phyloP scores from a whole-genome alignment of 1,284 basidiomycete species.

The Filobasidium uniguttulatum region DNA sequence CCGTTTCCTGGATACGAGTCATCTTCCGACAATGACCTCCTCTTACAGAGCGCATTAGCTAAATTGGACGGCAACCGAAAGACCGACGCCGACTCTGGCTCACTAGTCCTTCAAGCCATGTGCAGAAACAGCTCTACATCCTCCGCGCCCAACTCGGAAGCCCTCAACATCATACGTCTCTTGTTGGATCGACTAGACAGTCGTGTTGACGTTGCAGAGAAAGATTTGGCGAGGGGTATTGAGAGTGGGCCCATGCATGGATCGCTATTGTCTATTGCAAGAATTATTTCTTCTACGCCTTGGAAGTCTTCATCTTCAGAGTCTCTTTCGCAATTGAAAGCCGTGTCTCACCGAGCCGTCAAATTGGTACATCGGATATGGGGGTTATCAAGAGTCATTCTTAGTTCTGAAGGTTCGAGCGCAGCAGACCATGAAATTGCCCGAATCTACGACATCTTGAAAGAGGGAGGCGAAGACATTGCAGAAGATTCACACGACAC shows the following conservation, averaged over 20 bases:
- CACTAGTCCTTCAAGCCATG: conserved; percentile 26
- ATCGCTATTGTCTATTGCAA: conserved; percentile 25
- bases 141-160: neutral
- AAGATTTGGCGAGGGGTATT: conserved; percentile 23
- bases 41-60: conserved; percentile 18
- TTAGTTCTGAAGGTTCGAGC: conserved; percentile 21
- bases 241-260: conserved; percentile 31
- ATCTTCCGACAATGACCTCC: conserved; percentile 12
- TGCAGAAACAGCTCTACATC: conserved; percentile 18
- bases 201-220: conserved; percentile 20
- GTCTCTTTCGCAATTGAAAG: neutral
- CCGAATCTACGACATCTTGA: conserved; percentile 28
- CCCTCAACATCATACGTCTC: neutral
- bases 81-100: conserved; percentile 34
- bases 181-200: conserved; percentile 22
- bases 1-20: conserved; percentile 25
- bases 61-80: conserved; percentile 29
- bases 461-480: conserved; percentile 19
- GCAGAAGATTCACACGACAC: conserved; percentile 17
- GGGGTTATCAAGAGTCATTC: conserved; percentile 26
- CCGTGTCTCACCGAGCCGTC: conserved; percentile 13
- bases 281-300: conserved; percentile 8
- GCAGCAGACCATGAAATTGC: conserved; percentile 34
- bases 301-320: conserved; percentile 9
- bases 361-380: conserved; percentile 26